Evolutionary conservation across 495 filamentous ascomycete genomes (phyloP), one percentile per base, ranked within the genome.

Genomic region (Penicillium subrubescens): DNA sequence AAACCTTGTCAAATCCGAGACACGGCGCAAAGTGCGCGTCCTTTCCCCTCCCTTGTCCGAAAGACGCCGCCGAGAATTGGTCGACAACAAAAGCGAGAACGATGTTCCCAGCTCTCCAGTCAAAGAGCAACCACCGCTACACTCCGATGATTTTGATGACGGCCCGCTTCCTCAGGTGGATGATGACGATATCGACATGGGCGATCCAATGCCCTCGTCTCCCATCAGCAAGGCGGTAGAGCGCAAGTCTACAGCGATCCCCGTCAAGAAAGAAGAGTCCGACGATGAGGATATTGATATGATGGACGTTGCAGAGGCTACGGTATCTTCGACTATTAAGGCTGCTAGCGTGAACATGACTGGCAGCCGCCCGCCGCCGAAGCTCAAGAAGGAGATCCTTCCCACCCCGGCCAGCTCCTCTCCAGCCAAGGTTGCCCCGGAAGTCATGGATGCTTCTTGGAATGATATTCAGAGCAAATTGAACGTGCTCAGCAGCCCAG

Each of bases 391-490:
- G 69, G 76, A 85, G 11, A 79, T 81, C 5, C 86, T 88, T 61
- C 86, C 91, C 2, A 85, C 87, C 3, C 91, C 92, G 2, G 85
- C 81, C 23, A 90, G 83, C 78, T 96, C 92, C 14, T 96, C 93
- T 29, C 92, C 93, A 23, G 79, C 81, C 46, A 88, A 87, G 69
- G 71, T 82, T n/a, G 69, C 76, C 12, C 71, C 85, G 0, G 84
- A 89, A 39, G 73, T 75, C 23, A 78, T 96, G 23, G 92, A 97
- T 76, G 83, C 94, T n/a, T 90, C 93, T 23, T 97, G 94, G 94
- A 97, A 93, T 67, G 81, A 93, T 59, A 89, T 99, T 56, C 92
- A 89, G 21, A 87, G 84, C 68, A 95, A 90, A 65, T 82, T 98
- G 67, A 97, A 97, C 68, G 88, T 98, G 27, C 81, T 96, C 43